Percentiles rank a stretch among this genome's conserved stretches.
These are phyloP conservation scores for Trichoderma guizhouense DNA, from an alignment of 2,329 filamentous ascomycete genomes.

Conservation along the genomic window DNA sequence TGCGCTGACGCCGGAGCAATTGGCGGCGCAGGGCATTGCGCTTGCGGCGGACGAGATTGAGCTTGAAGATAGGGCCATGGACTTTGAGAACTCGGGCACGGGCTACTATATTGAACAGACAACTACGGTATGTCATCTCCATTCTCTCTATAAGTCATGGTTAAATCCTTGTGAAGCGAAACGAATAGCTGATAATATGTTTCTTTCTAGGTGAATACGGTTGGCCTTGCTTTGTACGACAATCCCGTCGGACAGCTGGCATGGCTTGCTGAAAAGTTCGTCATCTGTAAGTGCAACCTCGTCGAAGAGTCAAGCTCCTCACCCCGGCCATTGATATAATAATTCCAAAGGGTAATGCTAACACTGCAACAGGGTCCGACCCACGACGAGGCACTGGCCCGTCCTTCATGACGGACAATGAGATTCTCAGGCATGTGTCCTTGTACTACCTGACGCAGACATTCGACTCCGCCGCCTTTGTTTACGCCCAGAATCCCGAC, in stretches of 20 bases:
- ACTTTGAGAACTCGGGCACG: constrained; percentile 11
- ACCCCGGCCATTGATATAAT: neutral
- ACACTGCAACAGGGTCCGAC: neutral
- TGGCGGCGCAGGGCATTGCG: constrained; percentile 12
- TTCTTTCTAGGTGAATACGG: constrained; percentile 38
- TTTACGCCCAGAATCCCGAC: constrained; percentile 20
- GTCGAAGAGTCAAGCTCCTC: neutral
- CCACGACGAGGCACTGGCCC: constrained; percentile 5
- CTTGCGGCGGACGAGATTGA: constrained; percentile 11
- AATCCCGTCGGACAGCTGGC: constrained; percentile 42
- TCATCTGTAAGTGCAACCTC: constrained; percentile 19
- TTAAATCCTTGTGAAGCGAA: neutral
- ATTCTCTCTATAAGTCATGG: neutral
- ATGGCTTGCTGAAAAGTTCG: constrained; percentile 41
- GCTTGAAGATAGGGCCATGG: constrained; percentile 2
- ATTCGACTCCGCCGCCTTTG: constrained; percentile 24
- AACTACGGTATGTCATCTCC: neutral
- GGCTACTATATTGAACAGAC: constrained; percentile 20
- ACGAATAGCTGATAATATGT: neutral
- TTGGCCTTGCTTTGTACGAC: constrained; percentile 41
- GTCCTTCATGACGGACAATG: constrained; percentile 20
- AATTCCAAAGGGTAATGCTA: neutral
- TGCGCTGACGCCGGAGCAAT: constrained; percentile 11
- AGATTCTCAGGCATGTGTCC: constrained; percentile 24
- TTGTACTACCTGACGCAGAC: constrained; percentile 27